Evolutionary conservation across 495 filamentous ascomycete genomes (phyloP).

Genomic region (Ramalina intermedia): DNA sequence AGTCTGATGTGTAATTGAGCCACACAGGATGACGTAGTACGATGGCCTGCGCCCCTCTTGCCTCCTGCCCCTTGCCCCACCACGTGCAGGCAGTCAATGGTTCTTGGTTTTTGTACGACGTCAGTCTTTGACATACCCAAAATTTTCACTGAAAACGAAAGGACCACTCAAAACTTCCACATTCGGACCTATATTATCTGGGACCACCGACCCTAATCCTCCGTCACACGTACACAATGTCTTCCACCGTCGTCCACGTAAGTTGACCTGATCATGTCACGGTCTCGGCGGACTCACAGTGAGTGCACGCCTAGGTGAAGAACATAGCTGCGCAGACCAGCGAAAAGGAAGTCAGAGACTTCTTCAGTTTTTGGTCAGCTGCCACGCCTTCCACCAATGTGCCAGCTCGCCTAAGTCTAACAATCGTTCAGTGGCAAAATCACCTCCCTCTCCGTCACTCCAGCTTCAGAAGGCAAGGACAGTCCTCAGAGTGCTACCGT

Average conservation of each 20-base stretch:
- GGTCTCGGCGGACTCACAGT: not conserved
- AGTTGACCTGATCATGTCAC: not conserved
- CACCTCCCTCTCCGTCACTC: slow-evolving; percentile 58
- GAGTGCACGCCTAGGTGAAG: slow-evolving; percentile 36
- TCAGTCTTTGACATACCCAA: too few species aligned
- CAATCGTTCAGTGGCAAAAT: slow-evolving; percentile 66
- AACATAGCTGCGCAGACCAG: slow-evolving; percentile 68
- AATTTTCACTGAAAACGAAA: too few species aligned
- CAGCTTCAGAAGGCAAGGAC: slow-evolving; percentile 40
- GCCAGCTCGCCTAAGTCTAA: slow-evolving; percentile 13
- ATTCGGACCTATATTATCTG: too few species aligned
- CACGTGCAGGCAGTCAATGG: too few species aligned
- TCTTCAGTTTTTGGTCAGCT: slow-evolving; percentile 95
- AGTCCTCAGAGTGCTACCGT: slow-evolving; percentile 69
- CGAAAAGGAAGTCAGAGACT: slow-evolving; percentile 85
- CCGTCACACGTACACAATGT: slow-evolving; percentile 23
- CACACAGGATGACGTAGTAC: too few species aligned
- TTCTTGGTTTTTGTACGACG: too few species aligned
- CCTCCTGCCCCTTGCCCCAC: too few species aligned
- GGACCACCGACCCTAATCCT: too few species aligned
- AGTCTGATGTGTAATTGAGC: too few species aligned
- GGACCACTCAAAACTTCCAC: too few species aligned
- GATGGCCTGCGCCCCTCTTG: too few species aligned
- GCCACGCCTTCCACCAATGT: not conserved
- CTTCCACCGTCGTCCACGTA: slow-evolving; percentile 37